Percentiles rank a stretch among this genome's conserved stretches.
Evolutionary conservation across 352 stramenopile genomes (phyloP).

Genomic region (Phytophthora sansomeana): DNA sequence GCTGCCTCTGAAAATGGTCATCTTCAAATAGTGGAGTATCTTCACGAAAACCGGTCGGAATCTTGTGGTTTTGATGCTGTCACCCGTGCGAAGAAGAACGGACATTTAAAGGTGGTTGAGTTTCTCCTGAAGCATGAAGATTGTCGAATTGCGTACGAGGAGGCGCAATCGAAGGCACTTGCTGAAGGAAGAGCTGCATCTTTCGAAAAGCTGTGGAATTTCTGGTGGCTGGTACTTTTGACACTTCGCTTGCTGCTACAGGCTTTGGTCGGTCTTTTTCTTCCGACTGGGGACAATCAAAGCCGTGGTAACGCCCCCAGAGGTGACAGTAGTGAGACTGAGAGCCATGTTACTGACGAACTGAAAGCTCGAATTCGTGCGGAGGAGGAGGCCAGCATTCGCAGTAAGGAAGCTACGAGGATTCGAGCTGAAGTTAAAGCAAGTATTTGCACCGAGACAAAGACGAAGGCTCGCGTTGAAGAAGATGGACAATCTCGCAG

Average conservation of each 20-base stretch:
- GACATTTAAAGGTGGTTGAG: not conserved
- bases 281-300: not conserved
- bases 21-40: conserved; percentile 19
- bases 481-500: not conserved
- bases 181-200: conserved; percentile 1
- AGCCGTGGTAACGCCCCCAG: not conserved
- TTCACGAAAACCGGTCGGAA: conserved; percentile 13
- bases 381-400: conserved; percentile 21
- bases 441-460: conserved; percentile 2
- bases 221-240: conserved; percentile 4
- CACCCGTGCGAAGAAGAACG: conserved; percentile 10
- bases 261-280: not conserved
- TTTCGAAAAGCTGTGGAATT: not conserved
- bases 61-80: conserved; percentile 3
- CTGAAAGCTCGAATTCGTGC: conserved; percentile 17
- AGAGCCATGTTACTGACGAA: not conserved
- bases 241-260: conserved; percentile 1
- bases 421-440: conserved; percentile 15
- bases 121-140: conserved; percentile 15
- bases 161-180: not conserved
- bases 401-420: conserved; percentile 7
- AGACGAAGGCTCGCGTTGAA: not conserved
- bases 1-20: conserved; percentile 26
- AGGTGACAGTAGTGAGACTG: not conserved
- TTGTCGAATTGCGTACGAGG: conserved; percentile 14